Base-by-base conservation (phyloP, 345 rosid species). In the Hibiscus tridactylites region DNA sequence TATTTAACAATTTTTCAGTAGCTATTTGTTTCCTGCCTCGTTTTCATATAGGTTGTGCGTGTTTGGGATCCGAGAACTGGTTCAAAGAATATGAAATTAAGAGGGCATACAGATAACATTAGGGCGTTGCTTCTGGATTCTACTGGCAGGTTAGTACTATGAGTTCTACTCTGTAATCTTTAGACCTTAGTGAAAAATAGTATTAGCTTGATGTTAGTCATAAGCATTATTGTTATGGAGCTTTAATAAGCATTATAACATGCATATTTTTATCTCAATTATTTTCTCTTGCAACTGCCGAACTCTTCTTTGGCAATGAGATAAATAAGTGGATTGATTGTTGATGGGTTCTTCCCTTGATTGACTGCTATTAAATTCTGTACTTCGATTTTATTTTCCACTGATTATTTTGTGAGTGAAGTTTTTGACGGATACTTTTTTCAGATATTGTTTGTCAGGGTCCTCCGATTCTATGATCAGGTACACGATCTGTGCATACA, bases 391-490 rank as follows among this genome's bases (percentile, higher is more conserved):
- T 28, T 65, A 5, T 65, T 4, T 29, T 47, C 37, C 12, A 49
- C 59, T 49, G 71, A 21, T 56, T 66, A 59, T 66, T 49, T 31
- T 6, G 28, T 9, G 3, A 44, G 29, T 44, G 44, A 60, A 28
- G 67, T 29, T 71, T 15, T 58, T 60, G 58, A 71, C 58, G 2
- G 6, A 42, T 71, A 17, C 24, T 65, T 74, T 67, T 61, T 74
- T 49, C 88, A 96, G 99, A 85, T 96, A 58, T 83, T 96, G 99
- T 86, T 86, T 96, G 79, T 96, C 99, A 62, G 99, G 99, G 26
- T 92, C 99, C 44, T 96, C 99, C 33, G 99, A 96, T 84, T 92
- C 97, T 61, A 92, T 96, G 98, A 96, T 96, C 83, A 92, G 99
- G 99, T 96, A 70, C 49, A 61, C 65, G 44, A 78, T 68, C 70